Evolutionary conservation across 495 filamentous ascomycete genomes (phyloP).

Genomic region (Tuber calosporum): DNA sequence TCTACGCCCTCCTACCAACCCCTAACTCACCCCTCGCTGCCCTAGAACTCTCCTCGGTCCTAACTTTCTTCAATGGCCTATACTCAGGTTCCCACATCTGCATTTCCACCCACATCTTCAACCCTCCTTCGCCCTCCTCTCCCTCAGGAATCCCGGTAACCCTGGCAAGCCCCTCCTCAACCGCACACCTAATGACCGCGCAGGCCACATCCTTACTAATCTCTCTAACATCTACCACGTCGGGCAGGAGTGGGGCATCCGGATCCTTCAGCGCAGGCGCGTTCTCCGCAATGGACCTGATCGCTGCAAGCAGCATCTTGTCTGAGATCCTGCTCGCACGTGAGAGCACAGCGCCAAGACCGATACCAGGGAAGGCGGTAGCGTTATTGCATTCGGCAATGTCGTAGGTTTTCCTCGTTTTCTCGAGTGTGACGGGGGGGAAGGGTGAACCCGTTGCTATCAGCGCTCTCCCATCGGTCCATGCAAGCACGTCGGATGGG

Average conservation of each 20-base stretch:
- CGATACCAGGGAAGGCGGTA: slow-evolving; percentile 79
- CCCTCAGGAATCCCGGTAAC: slow-evolving; percentile 55
- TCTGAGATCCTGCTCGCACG: slow-evolving; percentile 58
- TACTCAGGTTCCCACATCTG: slow-evolving; percentile 89
- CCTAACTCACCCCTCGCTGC: slow-evolving; percentile 57
- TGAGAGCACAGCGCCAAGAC: slow-evolving; percentile 67
- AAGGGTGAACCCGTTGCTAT: slow-evolving; percentile 83
- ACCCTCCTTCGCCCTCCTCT: slow-evolving; percentile 41
- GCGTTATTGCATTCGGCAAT: slow-evolving; percentile 89
- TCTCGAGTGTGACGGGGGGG: slow-evolving; percentile 56
- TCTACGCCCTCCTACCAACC: slow-evolving; percentile 40
- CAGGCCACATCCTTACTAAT: slow-evolving; percentile 71
- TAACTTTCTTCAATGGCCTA: slow-evolving; percentile 54
- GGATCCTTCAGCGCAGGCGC: slow-evolving; percentile 61
- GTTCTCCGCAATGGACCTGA: slow-evolving; percentile 61
- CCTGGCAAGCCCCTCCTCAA: slow-evolving; percentile 60
- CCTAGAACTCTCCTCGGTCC: slow-evolving; percentile 47
- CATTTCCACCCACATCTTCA: slow-evolving; percentile 74
- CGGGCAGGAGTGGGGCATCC: slow-evolving; percentile 59
- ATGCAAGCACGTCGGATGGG: slow-evolving; percentile 66
- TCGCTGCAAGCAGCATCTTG: slow-evolving; percentile 74
- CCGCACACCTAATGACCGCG: slow-evolving; percentile 66
- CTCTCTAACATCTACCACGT: slow-evolving; percentile 65
- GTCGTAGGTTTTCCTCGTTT: slow-evolving; percentile 57
- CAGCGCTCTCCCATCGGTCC: slow-evolving; percentile 72